These are phyloP conservation scores for Lolium multiflorum DNA, from an alignment of 176 grass and related monocot species.

Conservation along the genomic window DNA sequence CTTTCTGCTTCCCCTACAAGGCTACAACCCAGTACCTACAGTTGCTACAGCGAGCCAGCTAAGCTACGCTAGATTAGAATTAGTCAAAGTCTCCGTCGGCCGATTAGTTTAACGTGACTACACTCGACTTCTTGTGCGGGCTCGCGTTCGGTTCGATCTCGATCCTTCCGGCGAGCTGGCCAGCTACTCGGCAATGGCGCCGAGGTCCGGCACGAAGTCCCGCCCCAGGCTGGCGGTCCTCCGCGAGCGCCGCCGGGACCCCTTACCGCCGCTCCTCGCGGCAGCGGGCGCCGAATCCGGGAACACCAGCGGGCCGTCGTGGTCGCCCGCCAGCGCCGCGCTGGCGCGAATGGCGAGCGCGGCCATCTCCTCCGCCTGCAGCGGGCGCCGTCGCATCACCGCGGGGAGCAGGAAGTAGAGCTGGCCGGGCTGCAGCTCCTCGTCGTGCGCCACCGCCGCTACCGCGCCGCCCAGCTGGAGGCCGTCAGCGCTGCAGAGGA, in stretches of 20 bases:
- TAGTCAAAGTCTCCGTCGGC: constrained; percentile 23
- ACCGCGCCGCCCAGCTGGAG: constrained; percentile 67
- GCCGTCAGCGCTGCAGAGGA: constrained; percentile 83
- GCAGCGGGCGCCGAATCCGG: constrained; percentile 4
- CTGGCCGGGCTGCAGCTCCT: constrained; percentile 83
- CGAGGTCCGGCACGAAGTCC: constrained; percentile 72
- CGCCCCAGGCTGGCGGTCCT: constrained; percentile 50
- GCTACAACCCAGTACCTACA: constrained; percentile 15
- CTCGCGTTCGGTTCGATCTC: not conserved
- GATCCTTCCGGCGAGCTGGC: not conserved
- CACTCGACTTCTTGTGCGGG: no score
- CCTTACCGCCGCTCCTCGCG: constrained; percentile 29
- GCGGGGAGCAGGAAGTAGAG: constrained; percentile 90
- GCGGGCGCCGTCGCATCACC: constrained; percentile 60
- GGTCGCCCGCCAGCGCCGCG: constrained; percentile 63
- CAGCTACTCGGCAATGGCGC: constrained; percentile 78
- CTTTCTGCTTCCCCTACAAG: not conserved
- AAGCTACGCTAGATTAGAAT: constrained; percentile 37
- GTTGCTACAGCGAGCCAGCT: not conserved
- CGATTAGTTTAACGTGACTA: not conserved
- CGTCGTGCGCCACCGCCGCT: constrained; percentile 45
- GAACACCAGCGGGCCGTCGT: constrained; percentile 62
- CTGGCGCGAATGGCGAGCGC: constrained; percentile 82
- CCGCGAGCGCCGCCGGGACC: constrained; percentile 44
- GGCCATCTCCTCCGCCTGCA: constrained; percentile 83